A percentile compares a stretch with the other conserved stretches of the same genome.
Evolutionary conservation across 2,329 filamentous ascomycete genomes (phyloP).

Genomic region (Albophoma yamanashiensis): DNA sequence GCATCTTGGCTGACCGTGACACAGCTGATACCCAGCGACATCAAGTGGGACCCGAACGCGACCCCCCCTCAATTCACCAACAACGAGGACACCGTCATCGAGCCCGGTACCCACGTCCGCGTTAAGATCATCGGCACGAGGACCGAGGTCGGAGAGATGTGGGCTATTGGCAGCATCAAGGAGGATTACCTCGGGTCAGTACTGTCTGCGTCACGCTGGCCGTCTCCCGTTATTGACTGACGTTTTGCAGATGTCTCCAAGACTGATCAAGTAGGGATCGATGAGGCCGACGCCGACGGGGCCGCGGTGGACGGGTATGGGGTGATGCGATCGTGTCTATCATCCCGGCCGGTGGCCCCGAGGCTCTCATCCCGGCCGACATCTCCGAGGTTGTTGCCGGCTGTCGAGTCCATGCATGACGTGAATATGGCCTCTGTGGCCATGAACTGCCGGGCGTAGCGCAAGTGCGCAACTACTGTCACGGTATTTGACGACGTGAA

Average conservation of each 20-base stretch:
- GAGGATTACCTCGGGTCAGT: slow-evolving; percentile 61
- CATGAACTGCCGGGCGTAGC: background rate
- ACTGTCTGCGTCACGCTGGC: background rate
- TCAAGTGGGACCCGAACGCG: slow-evolving; percentile 91
- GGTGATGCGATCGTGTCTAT: background rate
- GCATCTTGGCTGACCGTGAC: background rate
- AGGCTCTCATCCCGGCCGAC: background rate
- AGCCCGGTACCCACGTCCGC: slow-evolving; percentile 85
- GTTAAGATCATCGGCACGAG: slow-evolving; percentile 91
- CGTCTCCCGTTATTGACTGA: slow-evolving; percentile 5
- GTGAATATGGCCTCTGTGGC: background rate
- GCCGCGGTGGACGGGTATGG: background rate
- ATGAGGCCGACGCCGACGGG: background rate
- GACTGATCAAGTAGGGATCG: slow-evolving; percentile 3
- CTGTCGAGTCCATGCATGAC: background rate
- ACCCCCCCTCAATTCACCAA: slow-evolving; percentile 96
- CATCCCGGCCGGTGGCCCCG: background rate
- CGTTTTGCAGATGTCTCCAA: slow-evolving; percentile 13
- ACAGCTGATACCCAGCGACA: slow-evolving; percentile 81
- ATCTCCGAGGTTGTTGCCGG: background rate
- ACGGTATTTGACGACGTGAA: background rate
- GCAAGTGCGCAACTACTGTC: background rate
- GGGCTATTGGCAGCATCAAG: slow-evolving; percentile 95
- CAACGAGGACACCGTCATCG: slow-evolving; percentile 86
- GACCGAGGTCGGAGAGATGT: slow-evolving; percentile 90